Evolutionary conservation across 2,329 filamentous ascomycete genomes (phyloP), one percentile per base, ranked within the genome.

Genomic region (Curvularia sp.): DNA sequence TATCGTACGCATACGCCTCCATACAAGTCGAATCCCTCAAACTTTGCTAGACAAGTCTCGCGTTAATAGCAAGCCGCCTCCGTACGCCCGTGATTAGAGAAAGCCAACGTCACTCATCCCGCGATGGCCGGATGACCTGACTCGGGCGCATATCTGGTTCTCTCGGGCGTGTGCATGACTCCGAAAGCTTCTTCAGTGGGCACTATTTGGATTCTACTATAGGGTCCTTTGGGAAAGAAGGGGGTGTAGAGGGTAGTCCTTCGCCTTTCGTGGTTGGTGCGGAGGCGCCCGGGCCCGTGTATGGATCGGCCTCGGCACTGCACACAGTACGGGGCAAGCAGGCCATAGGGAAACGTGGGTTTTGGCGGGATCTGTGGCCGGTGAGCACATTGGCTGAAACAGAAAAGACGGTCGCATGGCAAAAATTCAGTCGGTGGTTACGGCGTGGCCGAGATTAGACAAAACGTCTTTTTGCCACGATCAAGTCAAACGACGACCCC

Each of bases 251-350:
- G 47, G 47, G 10, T 31, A 35, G n/a, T 13, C 7, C 48, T 56
- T 48, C 48, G 53, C 39, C 22, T 15, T 20, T 28, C 13, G n/a
- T 56, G 53, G 53, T 56, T 56, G 53, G 53, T 26, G 53, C 53
- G 53, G 53, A 56, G 48, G n/a, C n/a, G 47, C 22, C 47, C 47
- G 31, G 47, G 9, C 46, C 33, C 22, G 20, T 10, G 15, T 31
- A 12, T 38, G 18, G 31, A 38, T 49, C 13, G 47, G 24, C 47
- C 9, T 48, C 30, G 46, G 46, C 30, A 48, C 18, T 18, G 18
- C 35, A 20, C 46, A 33, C 41, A 22, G 30, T 38, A 13, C 13
- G 7, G 13, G 46, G 31, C 30, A 24, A 20, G 18, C 31, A 35
- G 30, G 18, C 20, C 8, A 20, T 47, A 6, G 28, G 28, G 24